These are phyloP conservation scores for Phytophthora europaea DNA, from an alignment of 352 stramenopile genomes.

Conservation along the genomic window DNA sequence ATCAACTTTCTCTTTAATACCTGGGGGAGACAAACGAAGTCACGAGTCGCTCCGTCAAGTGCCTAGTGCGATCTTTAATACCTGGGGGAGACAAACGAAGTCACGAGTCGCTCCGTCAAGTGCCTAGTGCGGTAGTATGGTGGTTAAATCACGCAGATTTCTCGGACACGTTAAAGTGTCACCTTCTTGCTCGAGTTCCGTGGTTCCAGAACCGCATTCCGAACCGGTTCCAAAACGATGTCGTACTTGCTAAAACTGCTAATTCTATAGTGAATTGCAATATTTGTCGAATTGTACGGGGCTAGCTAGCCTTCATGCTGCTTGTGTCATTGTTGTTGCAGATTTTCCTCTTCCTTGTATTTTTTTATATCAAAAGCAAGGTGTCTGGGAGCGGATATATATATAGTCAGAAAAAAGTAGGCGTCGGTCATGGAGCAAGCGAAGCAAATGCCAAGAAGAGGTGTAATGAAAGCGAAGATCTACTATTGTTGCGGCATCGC, in stretches of 20 bases:
- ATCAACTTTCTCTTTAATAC: conserved; percentile 9
- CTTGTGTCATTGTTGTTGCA: conserved; percentile 15
- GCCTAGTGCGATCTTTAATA: background rate
- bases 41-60: conserved; percentile 17
- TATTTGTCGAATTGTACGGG: conserved; percentile 47
- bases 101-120: conserved; percentile 16
- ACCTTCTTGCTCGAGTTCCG: background rate
- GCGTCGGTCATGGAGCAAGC: conserved; percentile 13
- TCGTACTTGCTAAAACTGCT: background rate
- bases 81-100: background rate
- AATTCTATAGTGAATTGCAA: background rate
- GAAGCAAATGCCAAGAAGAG: conserved; percentile 6
- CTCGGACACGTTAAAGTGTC: background rate
- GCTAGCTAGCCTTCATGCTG: background rate
- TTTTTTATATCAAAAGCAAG: conserved; percentile 69
- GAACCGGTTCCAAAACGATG: background rate
- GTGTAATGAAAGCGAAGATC: conserved; percentile 11
- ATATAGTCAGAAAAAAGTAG: conserved; percentile 39
- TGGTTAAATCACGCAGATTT: no score
- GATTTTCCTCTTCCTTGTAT: conserved; percentile 59
- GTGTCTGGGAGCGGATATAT: conserved; percentile 37
- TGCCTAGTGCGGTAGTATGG: background rate
- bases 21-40: conserved; percentile 1
- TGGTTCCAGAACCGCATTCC: background rate
- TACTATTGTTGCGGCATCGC: conserved; percentile 37